These are phyloP conservation scores for Cantharellus cinnabarinus DNA, from an alignment of 768 basidiomycete genomes.

Conservation along the genomic window DNA sequence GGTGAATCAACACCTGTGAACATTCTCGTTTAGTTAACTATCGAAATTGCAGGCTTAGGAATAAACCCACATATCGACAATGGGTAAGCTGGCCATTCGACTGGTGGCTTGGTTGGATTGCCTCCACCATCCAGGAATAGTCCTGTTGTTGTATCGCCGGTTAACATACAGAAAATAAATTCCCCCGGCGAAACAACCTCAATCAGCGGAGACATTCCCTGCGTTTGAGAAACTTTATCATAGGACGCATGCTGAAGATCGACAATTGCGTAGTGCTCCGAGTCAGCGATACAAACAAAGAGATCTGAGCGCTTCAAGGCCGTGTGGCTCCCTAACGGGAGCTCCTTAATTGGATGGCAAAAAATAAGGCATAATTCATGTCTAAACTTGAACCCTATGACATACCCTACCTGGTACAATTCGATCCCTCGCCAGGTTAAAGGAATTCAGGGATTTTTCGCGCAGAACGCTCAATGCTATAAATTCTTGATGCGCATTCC, in stretches of 20 bases:
- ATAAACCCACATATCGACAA: slow-evolving; percentile 36
- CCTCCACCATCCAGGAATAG: slow-evolving; percentile 70
- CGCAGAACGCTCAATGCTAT: too few relatives aligned
- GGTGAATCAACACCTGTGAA: slow-evolving; percentile 57
- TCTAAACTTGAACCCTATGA: too few relatives aligned
- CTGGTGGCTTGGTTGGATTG: slow-evolving; percentile 75
- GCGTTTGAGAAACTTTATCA: slow-evolving; percentile 15
- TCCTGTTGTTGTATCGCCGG: slow-evolving; percentile 54
- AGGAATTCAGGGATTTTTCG: too few relatives aligned
- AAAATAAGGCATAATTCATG: too few relatives aligned
- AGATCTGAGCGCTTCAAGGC: slow-evolving; percentile 42
- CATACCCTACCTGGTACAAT: too few relatives aligned
- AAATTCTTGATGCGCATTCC: too few relatives aligned
- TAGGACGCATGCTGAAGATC: slow-evolving; percentile 30
- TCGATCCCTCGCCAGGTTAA: too few relatives aligned
- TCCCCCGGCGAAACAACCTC: not conserved
- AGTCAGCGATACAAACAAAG: slow-evolving; percentile 55
- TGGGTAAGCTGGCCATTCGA: slow-evolving; percentile 71
- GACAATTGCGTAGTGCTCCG: slow-evolving; percentile 52
- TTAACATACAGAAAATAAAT: not conserved
- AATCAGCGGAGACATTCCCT: slow-evolving; percentile 27
- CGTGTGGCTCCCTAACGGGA: slow-evolving; percentile 8
- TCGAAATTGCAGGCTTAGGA: not conserved
- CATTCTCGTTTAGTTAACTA: not conserved
- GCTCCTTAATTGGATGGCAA: not conserved